Evolutionary conservation across 1,284 basidiomycete genomes (phyloP), one percentile per base, ranked within the genome.

Genomic region (Apiotrichum siamense): DNA sequence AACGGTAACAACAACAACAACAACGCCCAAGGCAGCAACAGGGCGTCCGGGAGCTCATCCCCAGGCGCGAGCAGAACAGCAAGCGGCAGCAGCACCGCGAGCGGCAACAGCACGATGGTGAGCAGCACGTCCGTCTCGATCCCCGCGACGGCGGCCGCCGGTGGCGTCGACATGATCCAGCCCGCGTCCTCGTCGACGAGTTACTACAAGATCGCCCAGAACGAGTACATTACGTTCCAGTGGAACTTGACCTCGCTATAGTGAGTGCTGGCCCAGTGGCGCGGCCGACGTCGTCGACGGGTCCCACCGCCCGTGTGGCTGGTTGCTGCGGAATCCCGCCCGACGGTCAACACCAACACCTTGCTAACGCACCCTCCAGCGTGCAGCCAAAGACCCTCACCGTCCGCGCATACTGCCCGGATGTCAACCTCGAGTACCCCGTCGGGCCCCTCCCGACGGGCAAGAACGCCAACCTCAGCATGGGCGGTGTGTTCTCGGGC

Each of bases 141-240:
- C 49, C 73, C 73, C 6, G 57, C 52, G 26, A 73, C 70, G 0
- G 73, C 73, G 0, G 70, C 72, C 7, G 64, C 64, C 3, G 74
- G 74, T 12, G 72, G 72, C 5, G 48, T 75, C 23, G 63, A 67
- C 10, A 69, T 75, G 51, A 64, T 72, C 11, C 80, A 88, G 67
- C 91, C 91, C 1, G 84, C 88, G 0, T 79, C 83, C 58, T 84
- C 85, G 18, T 69, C 83, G 21, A 82, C 84, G 4, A 88, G 87
- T 7, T 97, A 81, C 76, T 94, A 85, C 79, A 94, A 96, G 79
- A 87, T 97, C 62, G 87, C 86, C 0, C 74, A 77, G 0, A 77
- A 78, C 41, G 80, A 88, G 64, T 77, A 77, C 51, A 80, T 94
- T 66, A 94, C 89, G 20, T 89, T 94, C 72, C 88, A 80, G n/a